A percentile compares a stretch with the other conserved stretches of the same genome.
phyloP scores from a whole-genome alignment of 345 rosid genomes.

The Citrus hindsii region DNA sequence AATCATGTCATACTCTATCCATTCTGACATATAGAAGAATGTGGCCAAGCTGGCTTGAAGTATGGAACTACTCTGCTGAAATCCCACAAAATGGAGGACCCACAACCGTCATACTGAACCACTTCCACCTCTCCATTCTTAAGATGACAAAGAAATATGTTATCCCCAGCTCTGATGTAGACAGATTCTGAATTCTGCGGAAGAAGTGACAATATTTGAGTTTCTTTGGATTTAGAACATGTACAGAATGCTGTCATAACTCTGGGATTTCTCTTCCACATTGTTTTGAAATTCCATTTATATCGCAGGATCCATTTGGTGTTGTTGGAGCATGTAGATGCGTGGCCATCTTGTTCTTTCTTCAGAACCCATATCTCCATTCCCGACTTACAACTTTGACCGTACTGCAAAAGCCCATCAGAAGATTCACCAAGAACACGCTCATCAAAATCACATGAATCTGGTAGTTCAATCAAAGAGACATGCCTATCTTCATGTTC shows the following conservation, averaged over 20 bases:
- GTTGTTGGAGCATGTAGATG: slow-evolving; percentile 9
- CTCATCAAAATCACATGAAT: slow-evolving; percentile 44
- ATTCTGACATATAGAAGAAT: slow-evolving; percentile 18
- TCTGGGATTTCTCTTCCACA: slow-evolving; percentile 50
- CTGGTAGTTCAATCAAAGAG: slow-evolving; percentile 43
- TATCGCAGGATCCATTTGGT: slow-evolving; percentile 37
- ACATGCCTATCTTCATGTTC: slow-evolving; percentile 34
- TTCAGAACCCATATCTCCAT: slow-evolving; percentile 60
- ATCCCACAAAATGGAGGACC: slow-evolving; percentile 45
- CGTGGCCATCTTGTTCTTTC: slow-evolving; percentile 14
- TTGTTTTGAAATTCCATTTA: slow-evolving; percentile 41
- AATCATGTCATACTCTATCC: neutral
- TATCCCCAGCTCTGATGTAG: slow-evolving; percentile 44
- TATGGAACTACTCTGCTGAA: slow-evolving; percentile 51
- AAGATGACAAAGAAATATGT: slow-evolving; percentile 30
- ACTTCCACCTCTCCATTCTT: slow-evolving; percentile 24
- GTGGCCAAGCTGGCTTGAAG: slow-evolving; percentile 53
- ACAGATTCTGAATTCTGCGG: slow-evolving; percentile 37
- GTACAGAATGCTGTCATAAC: slow-evolving; percentile 19
- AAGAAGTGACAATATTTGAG: slow-evolving; percentile 44
- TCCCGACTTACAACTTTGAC: slow-evolving; percentile 44
- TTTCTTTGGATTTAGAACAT: slow-evolving; percentile 37
- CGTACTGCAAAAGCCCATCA: slow-evolving; percentile 54
- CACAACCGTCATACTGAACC: slow-evolving; percentile 48
- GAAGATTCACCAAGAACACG: slow-evolving; percentile 51